phyloP scores from a whole-genome alignment of 163 green algal genomes.

The Chloroidium sp. region DNA sequence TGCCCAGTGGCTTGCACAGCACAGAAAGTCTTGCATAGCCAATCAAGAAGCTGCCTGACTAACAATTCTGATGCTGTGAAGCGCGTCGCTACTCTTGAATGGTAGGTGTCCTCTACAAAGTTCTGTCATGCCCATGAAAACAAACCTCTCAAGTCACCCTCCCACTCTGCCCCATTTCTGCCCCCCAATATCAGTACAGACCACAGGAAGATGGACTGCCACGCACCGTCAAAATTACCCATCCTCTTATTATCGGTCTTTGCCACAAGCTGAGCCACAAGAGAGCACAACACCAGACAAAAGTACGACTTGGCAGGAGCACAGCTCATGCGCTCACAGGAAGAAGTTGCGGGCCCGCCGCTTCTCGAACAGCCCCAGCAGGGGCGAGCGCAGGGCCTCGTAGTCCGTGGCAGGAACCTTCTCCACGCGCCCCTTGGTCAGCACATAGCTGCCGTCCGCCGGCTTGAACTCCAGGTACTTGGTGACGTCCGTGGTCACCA shows the following conservation, averaged over 20 bases:
- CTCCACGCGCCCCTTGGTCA: constrained; percentile 49
- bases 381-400: constrained; percentile 82
- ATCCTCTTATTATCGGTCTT: neutral
- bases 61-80: too few species aligned
- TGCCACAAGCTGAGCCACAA: neutral
- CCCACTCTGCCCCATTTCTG: too few species aligned
- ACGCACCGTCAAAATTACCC: neutral
- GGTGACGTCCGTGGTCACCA: constrained; percentile 94
- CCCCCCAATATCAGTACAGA: too few species aligned
- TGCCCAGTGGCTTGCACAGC: too few species aligned
- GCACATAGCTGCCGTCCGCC: constrained; percentile 91
- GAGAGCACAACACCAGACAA: neutral
- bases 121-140: too few species aligned
- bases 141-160: too few species aligned
- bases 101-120: too few species aligned
- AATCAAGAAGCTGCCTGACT: too few species aligned
- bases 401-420: constrained; percentile 87
- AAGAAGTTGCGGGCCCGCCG: constrained; percentile 89
- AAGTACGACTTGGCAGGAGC: neutral
- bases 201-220: too few species aligned
- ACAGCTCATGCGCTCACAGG: constrained; percentile 38
- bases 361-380: constrained; percentile 99
- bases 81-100: too few species aligned
- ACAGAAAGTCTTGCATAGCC: too few species aligned
- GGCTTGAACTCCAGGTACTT: constrained; percentile 99